A percentile compares a stretch with the other conserved stretches of the same genome.
These are phyloP conservation scores for Ulmus americana DNA, from an alignment of 331 rosid genomes.

Conservation along the genomic window DNA sequence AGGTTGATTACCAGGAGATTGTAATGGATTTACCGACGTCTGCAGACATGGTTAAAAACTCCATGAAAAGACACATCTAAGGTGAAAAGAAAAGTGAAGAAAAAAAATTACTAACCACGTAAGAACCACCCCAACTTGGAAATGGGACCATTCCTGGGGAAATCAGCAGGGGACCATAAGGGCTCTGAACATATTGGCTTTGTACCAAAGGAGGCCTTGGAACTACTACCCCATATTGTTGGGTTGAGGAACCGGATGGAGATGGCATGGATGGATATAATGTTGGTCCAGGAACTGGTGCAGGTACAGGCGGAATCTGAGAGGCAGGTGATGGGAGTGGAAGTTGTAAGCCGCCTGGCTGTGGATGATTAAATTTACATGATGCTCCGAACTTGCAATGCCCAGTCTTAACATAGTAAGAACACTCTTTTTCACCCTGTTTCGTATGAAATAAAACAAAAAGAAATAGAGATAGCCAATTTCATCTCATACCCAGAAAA, in stretches of 20 bases:
- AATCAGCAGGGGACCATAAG: conserved; percentile 70
- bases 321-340: conserved; percentile 50
- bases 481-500: conserved; percentile 12
- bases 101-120: conserved; percentile 54
- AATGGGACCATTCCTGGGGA: conserved; percentile 74
- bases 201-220: conserved; percentile 76
- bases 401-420: conserved; percentile 87
- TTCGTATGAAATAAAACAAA: conserved; percentile 13
- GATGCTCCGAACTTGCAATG: conserved; percentile 89
- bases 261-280: conserved; percentile 60
- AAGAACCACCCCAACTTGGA: conserved; percentile 78
- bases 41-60: conserved; percentile 34
- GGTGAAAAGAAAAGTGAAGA: conserved; percentile 17
- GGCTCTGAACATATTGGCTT: conserved; percentile 63
- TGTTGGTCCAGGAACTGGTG: conserved; percentile 40
- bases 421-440: conserved; percentile 96
- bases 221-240: conserved; percentile 65
- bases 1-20: conserved; percentile 56
- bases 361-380: conserved; percentile 98
- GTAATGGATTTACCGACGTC: conserved; percentile 56
- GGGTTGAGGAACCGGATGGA: conserved; percentile 68
- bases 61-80: conserved; percentile 24
- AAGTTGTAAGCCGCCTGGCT: conserved; percentile 58
- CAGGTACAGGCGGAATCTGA: conserved; percentile 47
- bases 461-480: conserved; percentile 18